Evolutionary conservation across 106 monocot species (phyloP), one percentile per base, ranked within the genome.

Genomic region (Allium fistulosum): DNA sequence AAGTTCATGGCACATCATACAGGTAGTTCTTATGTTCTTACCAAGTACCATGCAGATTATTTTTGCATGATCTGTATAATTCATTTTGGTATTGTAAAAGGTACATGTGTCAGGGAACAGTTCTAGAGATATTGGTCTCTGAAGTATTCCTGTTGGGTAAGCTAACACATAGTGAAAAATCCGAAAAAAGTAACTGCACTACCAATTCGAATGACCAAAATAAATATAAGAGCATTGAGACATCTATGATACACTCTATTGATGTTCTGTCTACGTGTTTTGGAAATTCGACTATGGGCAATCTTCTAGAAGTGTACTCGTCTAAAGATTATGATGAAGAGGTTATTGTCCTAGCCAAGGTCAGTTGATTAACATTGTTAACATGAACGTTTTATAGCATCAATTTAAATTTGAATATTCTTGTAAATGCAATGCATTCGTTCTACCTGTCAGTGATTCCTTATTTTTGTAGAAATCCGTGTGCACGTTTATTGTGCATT

Each of bases 101-200:
- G 80, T 83, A 79, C 66, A 63, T 22, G 62, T 97, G 97, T 58
- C 86, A 87, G 56, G 82, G 72, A 74, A 69, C 53, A 7, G 68
- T 87, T 74, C 75, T 97, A 49, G 87, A 84, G 27, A 87, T 92
- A 67, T 78, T 88, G 69, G 75, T 87, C 26, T 59, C 78, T 74
- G 97, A 97, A 67, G 68, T 92, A 53, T 92, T 92, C 72, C 74
- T 89, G 14, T 67, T 68, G 62, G 77, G 79, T 67, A 84, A 78
- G 71, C 45, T 78, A 61, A 57, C 66, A 26, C 71, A 66, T 51
- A 65, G 66, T 69, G 75, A 78, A 37, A 71, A 65, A 27, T 53
- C 64, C 66, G 76, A 68, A 65, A 75, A 51, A 8, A 26, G 53
- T 17, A 68, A 48, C 59, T 45, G 48, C 67, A 53, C 12, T 12